phyloP scores from a whole-genome alignment of 208 protist genomes.

The Strigomonas oncopelti region DNA sequence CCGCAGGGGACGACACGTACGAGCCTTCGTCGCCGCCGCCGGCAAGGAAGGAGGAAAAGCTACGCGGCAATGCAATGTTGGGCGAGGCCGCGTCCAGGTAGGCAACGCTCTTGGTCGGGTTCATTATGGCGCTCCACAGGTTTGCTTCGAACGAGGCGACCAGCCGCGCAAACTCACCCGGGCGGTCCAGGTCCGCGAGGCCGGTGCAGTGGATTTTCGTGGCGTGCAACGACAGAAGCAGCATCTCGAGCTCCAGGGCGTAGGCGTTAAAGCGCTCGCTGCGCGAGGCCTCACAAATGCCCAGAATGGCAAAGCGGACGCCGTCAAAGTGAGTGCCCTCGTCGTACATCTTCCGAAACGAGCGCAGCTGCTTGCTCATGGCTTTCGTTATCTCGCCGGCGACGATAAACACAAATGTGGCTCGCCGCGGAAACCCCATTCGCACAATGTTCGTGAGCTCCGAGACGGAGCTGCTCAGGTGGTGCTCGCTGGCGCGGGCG shows the following conservation, averaged over 20 bases:
- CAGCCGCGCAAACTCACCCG: conserved; percentile 21
- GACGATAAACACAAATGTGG: conserved; percentile 52
- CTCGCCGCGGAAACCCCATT: conserved; percentile 36
- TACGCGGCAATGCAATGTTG: conserved; percentile 15
- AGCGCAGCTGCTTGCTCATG: conserved; percentile 28
- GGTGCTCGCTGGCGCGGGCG: conserved; percentile 18
- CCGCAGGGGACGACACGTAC: neutral
- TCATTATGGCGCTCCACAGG: conserved; percentile 41
- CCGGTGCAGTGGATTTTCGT: conserved; percentile 50
- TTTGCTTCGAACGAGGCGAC: conserved; percentile 33
- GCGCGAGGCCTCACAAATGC: conserved; percentile 33
- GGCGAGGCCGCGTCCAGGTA: conserved; percentile 42
- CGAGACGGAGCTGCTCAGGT: conserved; percentile 31
- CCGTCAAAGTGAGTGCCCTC: conserved; percentile 22
- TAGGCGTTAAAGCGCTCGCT: conserved; percentile 46
- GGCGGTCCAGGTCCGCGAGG: conserved; percentile 31
- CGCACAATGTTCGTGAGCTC: conserved; percentile 39
- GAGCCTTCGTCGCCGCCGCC: neutral
- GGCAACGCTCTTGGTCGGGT: conserved; percentile 31
- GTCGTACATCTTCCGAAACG: conserved; percentile 21
- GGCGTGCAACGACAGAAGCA: conserved; percentile 39
- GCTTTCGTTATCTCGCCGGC: conserved; percentile 38
- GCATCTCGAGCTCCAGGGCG: conserved; percentile 48
- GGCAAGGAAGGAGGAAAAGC: neutral
- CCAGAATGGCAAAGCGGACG: conserved; percentile 52